These are phyloP conservation scores for Lactifluus echinatus DNA, from an alignment of 768 basidiomycete species.

Conservation along the genomic window DNA sequence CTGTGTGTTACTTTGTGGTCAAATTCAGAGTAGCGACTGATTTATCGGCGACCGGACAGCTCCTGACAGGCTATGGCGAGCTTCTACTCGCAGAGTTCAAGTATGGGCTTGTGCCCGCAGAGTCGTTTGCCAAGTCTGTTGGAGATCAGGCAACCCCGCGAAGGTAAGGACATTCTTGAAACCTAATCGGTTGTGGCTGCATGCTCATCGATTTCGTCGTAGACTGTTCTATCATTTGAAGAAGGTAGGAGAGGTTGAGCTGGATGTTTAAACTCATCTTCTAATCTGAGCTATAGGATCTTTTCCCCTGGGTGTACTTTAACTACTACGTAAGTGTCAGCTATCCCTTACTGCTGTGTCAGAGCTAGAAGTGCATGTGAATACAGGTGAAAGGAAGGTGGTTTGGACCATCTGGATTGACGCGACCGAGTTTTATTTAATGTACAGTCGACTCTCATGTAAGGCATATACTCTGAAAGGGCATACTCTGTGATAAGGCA, in stretches of 20 bases:
- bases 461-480: no score
- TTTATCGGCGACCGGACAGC: constrained; percentile 31
- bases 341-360: neutral
- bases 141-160: constrained; percentile 71
- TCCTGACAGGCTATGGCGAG: constrained; percentile 74
- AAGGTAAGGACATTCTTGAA: constrained; percentile 38
- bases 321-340: constrained; percentile 19
- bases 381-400: constrained; percentile 26
- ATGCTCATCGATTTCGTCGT: neutral
- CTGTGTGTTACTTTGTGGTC: constrained; percentile 39
- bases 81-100: constrained; percentile 90
- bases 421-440: constrained; percentile 19
- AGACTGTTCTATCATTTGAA: constrained; percentile 41
- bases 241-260: constrained; percentile 21
- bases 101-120: constrained; percentile 82
- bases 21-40: constrained; percentile 6
- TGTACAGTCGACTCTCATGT: neutral
- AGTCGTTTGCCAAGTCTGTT: constrained; percentile 63
- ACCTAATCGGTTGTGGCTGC: neutral
- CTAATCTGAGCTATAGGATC: constrained; percentile 20
- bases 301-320: constrained; percentile 32
- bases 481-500: no score
- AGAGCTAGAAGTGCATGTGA: neutral
- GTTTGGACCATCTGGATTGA: constrained; percentile 26
- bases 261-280: neutral